Conservation (phyloP, 495 filamentous ascomycete genomes). For the Aspergillus affinis region DNA sequence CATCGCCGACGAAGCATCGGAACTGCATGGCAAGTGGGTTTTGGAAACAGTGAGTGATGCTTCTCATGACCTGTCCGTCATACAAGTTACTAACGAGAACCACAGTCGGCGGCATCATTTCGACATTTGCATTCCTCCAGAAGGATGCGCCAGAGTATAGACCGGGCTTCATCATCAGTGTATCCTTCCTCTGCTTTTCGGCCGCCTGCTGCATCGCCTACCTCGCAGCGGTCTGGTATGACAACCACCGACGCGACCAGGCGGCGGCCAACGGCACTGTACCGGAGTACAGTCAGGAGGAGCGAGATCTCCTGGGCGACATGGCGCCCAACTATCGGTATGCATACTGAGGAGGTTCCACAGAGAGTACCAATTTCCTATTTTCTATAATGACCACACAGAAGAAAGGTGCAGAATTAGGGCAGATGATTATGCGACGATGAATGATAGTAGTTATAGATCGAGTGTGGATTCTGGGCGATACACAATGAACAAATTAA, state of each 20-base stretch:
- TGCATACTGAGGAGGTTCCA: slow-evolving; percentile 12
- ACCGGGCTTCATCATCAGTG: slow-evolving; percentile 74
- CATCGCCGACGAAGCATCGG: slow-evolving; percentile 84
- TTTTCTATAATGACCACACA: background rate
- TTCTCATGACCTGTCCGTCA: background rate
- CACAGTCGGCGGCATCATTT: slow-evolving; percentile 75
- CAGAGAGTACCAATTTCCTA: background rate
- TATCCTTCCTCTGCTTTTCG: slow-evolving; percentile 71
- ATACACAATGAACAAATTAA: background rate
- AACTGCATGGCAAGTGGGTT: slow-evolving; percentile 84
- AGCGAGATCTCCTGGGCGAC: slow-evolving; percentile 39
- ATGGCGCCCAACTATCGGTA: slow-evolving; percentile 44
- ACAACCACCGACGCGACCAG: slow-evolving; percentile 65
- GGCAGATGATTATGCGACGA: background rate
- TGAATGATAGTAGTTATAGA: background rate
- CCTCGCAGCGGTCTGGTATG: slow-evolving; percentile 52
- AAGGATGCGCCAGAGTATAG: slow-evolving; percentile 66
- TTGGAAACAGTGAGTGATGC: slow-evolving; percentile 69
- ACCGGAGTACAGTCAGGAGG: slow-evolving; percentile 21
- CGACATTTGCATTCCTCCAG: slow-evolving; percentile 76
- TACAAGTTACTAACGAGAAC: slow-evolving; percentile 11
- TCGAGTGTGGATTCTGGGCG: background rate
- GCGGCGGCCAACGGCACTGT: slow-evolving; percentile 22
- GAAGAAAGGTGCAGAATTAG: background rate
- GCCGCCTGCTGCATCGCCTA: slow-evolving; percentile 61